Evolutionary conservation across 352 stramenopile species (phyloP).

Genomic region (Phytophthora nicotianae): DNA sequence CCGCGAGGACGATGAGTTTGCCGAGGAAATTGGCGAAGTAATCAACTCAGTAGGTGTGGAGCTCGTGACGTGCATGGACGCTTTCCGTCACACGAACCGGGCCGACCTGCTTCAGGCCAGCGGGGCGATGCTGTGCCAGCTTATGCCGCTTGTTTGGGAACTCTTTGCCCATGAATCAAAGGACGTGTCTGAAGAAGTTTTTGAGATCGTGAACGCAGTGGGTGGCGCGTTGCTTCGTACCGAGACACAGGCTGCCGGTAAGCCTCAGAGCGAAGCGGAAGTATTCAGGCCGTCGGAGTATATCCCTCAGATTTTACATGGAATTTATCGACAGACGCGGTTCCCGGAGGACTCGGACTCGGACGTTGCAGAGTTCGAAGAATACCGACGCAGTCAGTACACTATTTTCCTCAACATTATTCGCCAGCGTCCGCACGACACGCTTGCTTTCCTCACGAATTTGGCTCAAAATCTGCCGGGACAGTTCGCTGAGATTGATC

Average conservation of each 20-base stretch:
- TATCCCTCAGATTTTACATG: slow-evolving; percentile 78
- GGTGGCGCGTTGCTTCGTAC: slow-evolving; percentile 66
- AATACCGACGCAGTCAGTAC: slow-evolving; percentile 82
- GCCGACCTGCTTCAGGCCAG: slow-evolving; percentile 51
- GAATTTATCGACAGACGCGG: slow-evolving; percentile 84
- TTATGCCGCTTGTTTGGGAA: slow-evolving; percentile 86
- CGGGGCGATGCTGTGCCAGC: slow-evolving; percentile 60
- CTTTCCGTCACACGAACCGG: slow-evolving; percentile 68
- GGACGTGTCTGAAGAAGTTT: slow-evolving; percentile 86
- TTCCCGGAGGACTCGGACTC: slow-evolving; percentile 77
- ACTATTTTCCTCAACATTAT: slow-evolving; percentile 91
- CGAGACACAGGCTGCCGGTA: slow-evolving; percentile 43
- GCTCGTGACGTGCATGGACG: slow-evolving; percentile 81
- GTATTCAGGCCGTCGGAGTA: slow-evolving; percentile 80
- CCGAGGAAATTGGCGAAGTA: slow-evolving; percentile 81
- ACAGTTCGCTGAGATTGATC: slow-evolving; percentile 61
- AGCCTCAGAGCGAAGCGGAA: slow-evolving; percentile 37
- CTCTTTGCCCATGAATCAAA: slow-evolving; percentile 84
- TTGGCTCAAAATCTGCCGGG: slow-evolving; percentile 57
- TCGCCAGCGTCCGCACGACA: slow-evolving; percentile 69
- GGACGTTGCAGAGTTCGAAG: slow-evolving; percentile 85
- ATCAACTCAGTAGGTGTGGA: slow-evolving; percentile 84
- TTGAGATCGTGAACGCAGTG: slow-evolving; percentile 85
- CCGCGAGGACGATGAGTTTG: slow-evolving; percentile 82
- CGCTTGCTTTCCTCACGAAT: slow-evolving; percentile 69